A percentile compares a stretch with the other conserved stretches of the same genome.
phyloP scores from a whole-genome alignment of 805 yeast species.

The Hanseniaspora singularis region DNA sequence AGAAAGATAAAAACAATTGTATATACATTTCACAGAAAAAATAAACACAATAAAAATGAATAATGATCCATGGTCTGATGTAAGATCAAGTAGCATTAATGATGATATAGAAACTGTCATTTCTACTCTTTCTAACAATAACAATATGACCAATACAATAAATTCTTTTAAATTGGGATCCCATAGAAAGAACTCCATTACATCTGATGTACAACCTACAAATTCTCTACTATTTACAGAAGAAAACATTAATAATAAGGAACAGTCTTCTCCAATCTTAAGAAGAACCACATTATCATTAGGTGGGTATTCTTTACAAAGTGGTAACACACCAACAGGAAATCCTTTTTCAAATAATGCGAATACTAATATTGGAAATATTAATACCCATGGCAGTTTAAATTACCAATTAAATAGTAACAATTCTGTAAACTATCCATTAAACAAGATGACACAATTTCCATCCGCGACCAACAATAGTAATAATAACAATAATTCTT shows the following conservation, averaged over 20 bases:
- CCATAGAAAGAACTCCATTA: constrained; percentile 26
- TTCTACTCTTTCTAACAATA: constrained; percentile 26
- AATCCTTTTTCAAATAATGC: not conserved
- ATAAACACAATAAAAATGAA: too few species aligned
- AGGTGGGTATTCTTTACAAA: constrained; percentile 19
- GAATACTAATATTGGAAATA: not conserved
- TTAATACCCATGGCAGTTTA: not conserved
- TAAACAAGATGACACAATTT: constrained; percentile 2
- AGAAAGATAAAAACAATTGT: not conserved
- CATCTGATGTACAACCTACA: constrained; percentile 19
- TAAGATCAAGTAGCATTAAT: constrained; percentile 21
- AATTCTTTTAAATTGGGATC: constrained; percentile 21
- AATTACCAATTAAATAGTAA: constrained; percentile 7
- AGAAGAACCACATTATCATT: constrained; percentile 26
- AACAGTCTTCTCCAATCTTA: constrained; percentile 19
- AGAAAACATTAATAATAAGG: constrained; percentile 1
- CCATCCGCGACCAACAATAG: constrained; percentile 1
- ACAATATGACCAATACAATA: constrained; percentile 14
- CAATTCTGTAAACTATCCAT: constrained; percentile 12
- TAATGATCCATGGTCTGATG: constrained; percentile 16
- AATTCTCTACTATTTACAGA: constrained; percentile 1
- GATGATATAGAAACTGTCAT: constrained; percentile 29
- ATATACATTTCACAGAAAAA: too few species aligned
- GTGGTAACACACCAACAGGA: constrained; percentile 5
- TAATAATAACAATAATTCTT: not conserved